Conservation (phyloP, 2,329 filamentous ascomycete species). For the Cytospora paraplurivora region DNA sequence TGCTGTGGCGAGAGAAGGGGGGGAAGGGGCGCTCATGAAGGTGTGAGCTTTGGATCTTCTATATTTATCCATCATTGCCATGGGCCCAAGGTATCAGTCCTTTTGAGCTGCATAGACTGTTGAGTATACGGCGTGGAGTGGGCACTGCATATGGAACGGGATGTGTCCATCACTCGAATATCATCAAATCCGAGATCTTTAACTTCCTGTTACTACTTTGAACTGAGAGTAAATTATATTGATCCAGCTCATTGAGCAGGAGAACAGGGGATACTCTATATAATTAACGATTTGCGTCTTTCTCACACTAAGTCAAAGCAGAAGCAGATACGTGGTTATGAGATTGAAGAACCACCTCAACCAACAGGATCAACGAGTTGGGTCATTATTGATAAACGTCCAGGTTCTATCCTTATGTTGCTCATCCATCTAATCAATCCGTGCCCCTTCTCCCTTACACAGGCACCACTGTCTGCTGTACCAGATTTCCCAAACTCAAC, state of each 20-base stretch:
- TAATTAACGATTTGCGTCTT: not conserved
- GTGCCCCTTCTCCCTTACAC: not conserved
- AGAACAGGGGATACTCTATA: not conserved
- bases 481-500: conserved; percentile 48
- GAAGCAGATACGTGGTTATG: conserved; percentile 16
- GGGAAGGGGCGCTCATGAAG: not conserved
- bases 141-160: too few species aligned
- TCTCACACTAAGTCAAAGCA: not conserved
- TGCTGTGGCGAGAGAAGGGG: too few species aligned
- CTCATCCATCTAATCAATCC: not conserved
- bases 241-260: not conserved
- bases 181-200: not conserved
- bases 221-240: not conserved
- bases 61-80: not conserved
- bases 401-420: conserved; percentile 12
- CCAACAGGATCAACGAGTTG: conserved; percentile 14
- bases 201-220: not conserved
- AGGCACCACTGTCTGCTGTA: conserved; percentile 32
- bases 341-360: conserved; percentile 7
- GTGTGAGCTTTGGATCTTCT: not conserved
- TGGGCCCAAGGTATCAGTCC: not conserved
- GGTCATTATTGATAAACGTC: conserved; percentile 15
- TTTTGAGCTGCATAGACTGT: not conserved
- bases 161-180: not conserved
- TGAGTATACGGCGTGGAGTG: not conserved